These are phyloP conservation scores for Hypholoma fasciculare DNA, from an alignment of 768 basidiomycete genomes.

Conservation along the genomic window DNA sequence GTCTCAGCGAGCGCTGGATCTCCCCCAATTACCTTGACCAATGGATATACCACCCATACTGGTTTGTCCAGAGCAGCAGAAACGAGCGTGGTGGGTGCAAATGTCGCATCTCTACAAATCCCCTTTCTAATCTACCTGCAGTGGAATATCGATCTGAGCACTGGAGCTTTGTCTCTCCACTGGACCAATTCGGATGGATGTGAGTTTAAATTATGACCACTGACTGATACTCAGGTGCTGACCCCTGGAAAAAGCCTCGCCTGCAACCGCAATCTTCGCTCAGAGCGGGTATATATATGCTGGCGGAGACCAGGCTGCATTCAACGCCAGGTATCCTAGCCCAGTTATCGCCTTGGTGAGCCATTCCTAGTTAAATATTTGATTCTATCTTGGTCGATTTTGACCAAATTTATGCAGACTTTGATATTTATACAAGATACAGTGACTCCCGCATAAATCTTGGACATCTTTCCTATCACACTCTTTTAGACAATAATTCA, in stretches of 20 bases:
- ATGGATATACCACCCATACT: slow-evolving; percentile 7
- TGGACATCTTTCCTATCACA: too few relatives aligned
- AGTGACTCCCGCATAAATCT: background rate
- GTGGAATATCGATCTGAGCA: slow-evolving; percentile 15
- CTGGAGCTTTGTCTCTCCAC: slow-evolving; percentile 9
- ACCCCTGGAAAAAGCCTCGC: slow-evolving; percentile 3
- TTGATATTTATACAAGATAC: background rate
- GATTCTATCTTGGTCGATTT: background rate
- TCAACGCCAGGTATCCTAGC: background rate
- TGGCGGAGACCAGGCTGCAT: slow-evolving; percentile 10
- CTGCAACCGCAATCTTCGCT: slow-evolving; percentile 3
- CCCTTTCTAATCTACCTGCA: background rate
- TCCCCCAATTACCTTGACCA: slow-evolving; percentile 9
- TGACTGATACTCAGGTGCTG: background rate
- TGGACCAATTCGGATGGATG: slow-evolving; percentile 16
- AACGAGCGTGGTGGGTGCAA: slow-evolving; percentile 14
- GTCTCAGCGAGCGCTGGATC: slow-evolving; percentile 5
- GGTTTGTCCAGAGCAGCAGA: slow-evolving; percentile 6
- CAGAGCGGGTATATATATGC: slow-evolving; percentile 7
- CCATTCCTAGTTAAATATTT: background rate
- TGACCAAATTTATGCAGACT: background rate
- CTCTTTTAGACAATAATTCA: too few relatives aligned
- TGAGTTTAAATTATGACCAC: background rate
- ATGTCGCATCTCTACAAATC: background rate
- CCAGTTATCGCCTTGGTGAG: slow-evolving; percentile 8